phyloP scores from a whole-genome alignment of 352 stramenopile genomes.

The Elongisporangium undulatum region DNA sequence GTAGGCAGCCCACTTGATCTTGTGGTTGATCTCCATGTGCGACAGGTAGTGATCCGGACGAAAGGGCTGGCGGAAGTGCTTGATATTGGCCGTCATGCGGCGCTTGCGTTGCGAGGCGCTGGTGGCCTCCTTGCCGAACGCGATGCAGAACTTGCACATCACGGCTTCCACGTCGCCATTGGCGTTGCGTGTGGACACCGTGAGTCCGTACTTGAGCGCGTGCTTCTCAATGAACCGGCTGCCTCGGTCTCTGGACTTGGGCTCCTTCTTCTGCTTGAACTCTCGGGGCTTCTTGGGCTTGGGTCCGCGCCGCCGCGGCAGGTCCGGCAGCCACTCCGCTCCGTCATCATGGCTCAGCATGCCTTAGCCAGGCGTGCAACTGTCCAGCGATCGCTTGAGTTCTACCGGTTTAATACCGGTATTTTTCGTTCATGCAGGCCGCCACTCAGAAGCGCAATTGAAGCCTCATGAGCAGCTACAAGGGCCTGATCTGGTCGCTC shows the following conservation, averaged over 20 bases:
- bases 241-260: conserved; percentile 42
- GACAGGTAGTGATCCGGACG: conserved; percentile 65
- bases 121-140: conserved; percentile 59
- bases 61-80: conserved; percentile 68
- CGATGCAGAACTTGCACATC: conserved; percentile 77
- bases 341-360: conserved; percentile 19
- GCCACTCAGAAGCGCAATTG: not conserved
- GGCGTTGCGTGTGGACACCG: conserved; percentile 52
- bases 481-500: conserved; percentile 59
- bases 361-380: not conserved
- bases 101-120: conserved; percentile 50
- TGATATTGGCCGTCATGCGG: conserved; percentile 61
- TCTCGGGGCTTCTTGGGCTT: conserved; percentile 28
- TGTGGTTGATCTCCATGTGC: conserved; percentile 69
- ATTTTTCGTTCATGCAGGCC: not conserved
- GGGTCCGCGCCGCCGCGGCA: conserved; percentile 7
- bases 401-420: conserved; percentile 1
- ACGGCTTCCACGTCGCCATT: conserved; percentile 48
- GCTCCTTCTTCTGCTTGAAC: not conserved
- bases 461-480: conserved; percentile 32
- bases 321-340: not conserved
- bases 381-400: not conserved
- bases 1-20: conserved; percentile 58
- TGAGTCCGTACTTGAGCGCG: conserved; percentile 63
- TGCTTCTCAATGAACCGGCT: conserved; percentile 69